These are phyloP conservation scores for Flaveria floridana DNA, from an alignment of 140 eudicot genomes.

Conservation along the genomic window DNA sequence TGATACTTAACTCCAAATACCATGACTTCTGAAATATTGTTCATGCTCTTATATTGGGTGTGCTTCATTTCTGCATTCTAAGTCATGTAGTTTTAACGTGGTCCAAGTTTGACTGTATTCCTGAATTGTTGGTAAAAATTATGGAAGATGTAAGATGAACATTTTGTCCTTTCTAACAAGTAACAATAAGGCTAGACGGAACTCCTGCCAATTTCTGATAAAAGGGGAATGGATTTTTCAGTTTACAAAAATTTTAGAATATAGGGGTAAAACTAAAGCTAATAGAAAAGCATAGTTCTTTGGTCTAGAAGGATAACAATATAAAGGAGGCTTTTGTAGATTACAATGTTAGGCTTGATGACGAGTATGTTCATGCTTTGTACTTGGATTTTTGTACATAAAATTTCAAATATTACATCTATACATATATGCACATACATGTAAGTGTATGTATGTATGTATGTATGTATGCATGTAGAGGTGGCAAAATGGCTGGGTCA, in stretches of 20 bases:
- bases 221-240: neutral
- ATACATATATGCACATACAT: neutral
- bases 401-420: neutral
- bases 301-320: neutral
- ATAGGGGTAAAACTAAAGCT: conserved; percentile 3
- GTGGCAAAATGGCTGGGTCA: neutral
- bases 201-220: neutral
- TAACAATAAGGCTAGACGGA: neutral
- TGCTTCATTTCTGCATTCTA: conserved; percentile 9
- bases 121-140: neutral
- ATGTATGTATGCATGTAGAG: neutral
- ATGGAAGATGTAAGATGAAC: neutral
- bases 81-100: conserved; percentile 4
- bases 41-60: conserved; percentile 11
- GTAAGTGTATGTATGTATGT: neutral
- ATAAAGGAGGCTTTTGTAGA: conserved; percentile 3
- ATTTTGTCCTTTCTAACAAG: neutral
- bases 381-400: neutral
- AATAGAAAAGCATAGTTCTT: neutral
- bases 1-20: neutral
- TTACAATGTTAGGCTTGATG: conserved; percentile 4
- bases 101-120: neutral
- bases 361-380: neutral
- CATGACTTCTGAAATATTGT: conserved; percentile 1
- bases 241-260: neutral